These are phyloP conservation scores for Kodamaea arcana DNA, from an alignment of 1,139 yeast genomes.

Conservation along the genomic window DNA sequence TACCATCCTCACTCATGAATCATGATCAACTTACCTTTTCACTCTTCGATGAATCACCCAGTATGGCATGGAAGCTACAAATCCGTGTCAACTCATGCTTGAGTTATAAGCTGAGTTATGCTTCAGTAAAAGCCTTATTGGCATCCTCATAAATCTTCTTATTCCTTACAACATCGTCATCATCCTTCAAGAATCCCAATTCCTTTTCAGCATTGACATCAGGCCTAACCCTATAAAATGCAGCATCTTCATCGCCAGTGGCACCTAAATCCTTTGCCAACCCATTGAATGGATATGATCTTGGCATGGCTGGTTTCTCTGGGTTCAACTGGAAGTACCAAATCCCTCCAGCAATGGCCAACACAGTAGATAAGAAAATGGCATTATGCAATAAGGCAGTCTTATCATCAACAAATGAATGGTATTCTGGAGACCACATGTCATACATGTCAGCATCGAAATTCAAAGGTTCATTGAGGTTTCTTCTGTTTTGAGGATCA, in stretches of 20 bases:
- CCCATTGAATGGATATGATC: slow-evolving; percentile 74
- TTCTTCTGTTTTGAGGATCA: slow-evolving; percentile 80
- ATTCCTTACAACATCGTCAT: slow-evolving; percentile 26
- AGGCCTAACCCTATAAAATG: slow-evolving; percentile 41
- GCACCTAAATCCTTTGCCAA: slow-evolving; percentile 73
- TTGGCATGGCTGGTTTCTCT: slow-evolving; percentile 71
- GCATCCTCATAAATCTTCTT: slow-evolving; percentile 31
- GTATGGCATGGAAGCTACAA: too few species aligned
- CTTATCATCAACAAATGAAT: slow-evolving; percentile 54
- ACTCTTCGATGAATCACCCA: too few species aligned
- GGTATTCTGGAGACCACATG: slow-evolving; percentile 85
- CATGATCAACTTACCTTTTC: too few species aligned
- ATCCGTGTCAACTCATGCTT: too few species aligned
- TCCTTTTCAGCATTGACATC: slow-evolving; percentile 39
- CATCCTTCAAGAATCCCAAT: slow-evolving; percentile 35
- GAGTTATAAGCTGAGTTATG: too few species aligned
- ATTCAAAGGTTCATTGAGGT: slow-evolving; percentile 67
- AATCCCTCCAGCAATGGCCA: slow-evolving; percentile 51
- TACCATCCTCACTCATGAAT: too few species aligned
- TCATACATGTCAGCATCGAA: slow-evolving; percentile 72
- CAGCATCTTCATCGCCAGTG: slow-evolving; percentile 43
- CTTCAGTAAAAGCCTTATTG: slow-evolving; percentile 36
- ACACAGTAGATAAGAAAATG: slow-evolving; percentile 53
- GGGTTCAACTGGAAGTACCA: slow-evolving; percentile 62
- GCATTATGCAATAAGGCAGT: slow-evolving; percentile 55